Base-by-base conservation (phyloP, 129 eudicot genomes). In the Smallanthus sonchifolius region DNA sequence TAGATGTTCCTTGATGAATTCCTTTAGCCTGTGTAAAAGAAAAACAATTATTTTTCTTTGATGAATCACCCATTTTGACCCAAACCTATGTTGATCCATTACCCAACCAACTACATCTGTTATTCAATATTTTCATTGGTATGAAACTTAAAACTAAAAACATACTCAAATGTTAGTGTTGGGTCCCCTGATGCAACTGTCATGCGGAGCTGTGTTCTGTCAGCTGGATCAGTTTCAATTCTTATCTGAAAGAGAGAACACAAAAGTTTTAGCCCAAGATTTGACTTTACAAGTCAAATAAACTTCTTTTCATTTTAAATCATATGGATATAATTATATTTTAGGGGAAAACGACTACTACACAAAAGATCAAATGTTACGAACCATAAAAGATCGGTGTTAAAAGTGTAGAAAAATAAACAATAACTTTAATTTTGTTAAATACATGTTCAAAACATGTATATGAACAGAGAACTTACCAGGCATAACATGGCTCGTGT, bases 151-250 rank as follows among this genome's bases (percentile, higher is more conserved):
- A 64, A 39, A 42, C 5, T 37, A 39, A 74, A 75, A 47, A 75
- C 98, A 28, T 91, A 95, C 99, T 95, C 99, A 17, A 74, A 88
- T 28, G 99, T 95, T 37, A 95, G 87, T 6, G 90, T 59, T 34
- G 97, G 96, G 74, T 95, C 97, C 69, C 96, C 99, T 3, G 97
- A 83, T 55, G 94, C 99, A 43, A 88, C 83, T 38, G 99, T 91
- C 94, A 95, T 86, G 42, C 99, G 96, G 72, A 95, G 84, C 75
- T 95, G 99, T 43, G 96, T 91, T 88, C 99, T 85, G 74, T 95
- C 99, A 73, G 99, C 97, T 38, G 99, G 99, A 84, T 95, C 99
- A 39, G 99, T 91, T 85, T 95, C 99, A 68, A 91, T 82, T 84
- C 99, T 86, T 63, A 90, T 76, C 98, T 93, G 96, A n/a, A 57